Base-by-base conservation (phyloP, 345 rosid genomes). In the Populus simonii region DNA sequence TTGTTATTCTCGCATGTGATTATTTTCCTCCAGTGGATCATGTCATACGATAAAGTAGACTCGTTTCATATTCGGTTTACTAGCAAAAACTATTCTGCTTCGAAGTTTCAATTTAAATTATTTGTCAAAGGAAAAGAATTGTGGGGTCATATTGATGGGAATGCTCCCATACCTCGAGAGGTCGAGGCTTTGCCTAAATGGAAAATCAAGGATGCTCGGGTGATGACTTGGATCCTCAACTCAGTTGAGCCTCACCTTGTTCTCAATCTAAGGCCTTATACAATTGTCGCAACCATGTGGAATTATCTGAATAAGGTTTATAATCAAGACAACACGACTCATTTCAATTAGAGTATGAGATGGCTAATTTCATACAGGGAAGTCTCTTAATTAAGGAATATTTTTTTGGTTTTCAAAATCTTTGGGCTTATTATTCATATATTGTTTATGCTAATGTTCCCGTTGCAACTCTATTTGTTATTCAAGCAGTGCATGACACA, bases 351-450 rank as follows among this genome's bases (percentile, higher is more conserved):
- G 72, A 73, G 33, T 77, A 53, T 18, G 47, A 67, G n/a, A 74
- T 74, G 10, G 25, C 57, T 8, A 27, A 17, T 65, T 65, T 10
- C 43, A 12, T 27, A 2, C 7, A 45, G 43, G 27, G 18, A 17
- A 43, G 33, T n/a, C 72, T 75, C n/a, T 76, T 74, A 0, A 66
- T 80, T 39, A 4, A 76, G 23, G 67, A 80, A 1, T 80, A 76
- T 53, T 80, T 47, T 35, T 49, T 43, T 13, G n/a, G 57, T 29
- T 76, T 76, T 67, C 4, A 38, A 1, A 76, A 27, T 2, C 23
- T 76, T 1, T 77, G 68, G 78, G n/a, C 6, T 7, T 7, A 68
- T 4, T 81, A 27, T 69, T 15, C 20, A 5, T 1, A 36, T 7
- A 36, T 36, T 6, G 1, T 6, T 36, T 36, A 36, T 36, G 39